Conservation (phyloP, 768 basidiomycete genomes). For the Lactarius trivialis region DNA sequence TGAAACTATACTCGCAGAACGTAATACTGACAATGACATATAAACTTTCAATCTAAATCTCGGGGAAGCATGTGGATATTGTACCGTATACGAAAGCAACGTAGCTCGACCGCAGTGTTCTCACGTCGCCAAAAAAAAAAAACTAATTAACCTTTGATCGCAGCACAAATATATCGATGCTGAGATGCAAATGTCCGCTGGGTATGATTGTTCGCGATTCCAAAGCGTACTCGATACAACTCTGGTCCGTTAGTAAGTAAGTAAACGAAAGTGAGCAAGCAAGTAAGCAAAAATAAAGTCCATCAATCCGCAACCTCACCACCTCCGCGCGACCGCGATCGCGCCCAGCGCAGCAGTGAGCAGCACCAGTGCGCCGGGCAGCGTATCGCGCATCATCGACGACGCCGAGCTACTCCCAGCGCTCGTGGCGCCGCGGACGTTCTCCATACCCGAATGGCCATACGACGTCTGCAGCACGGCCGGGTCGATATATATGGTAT, state of each 20-base stretch:
- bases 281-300: too few species aligned
- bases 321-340: background rate
- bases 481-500: slow-evolving; percentile 51
- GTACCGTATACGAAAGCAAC: too few species aligned
- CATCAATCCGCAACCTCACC: background rate
- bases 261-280: too few species aligned
- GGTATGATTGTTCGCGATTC: too few species aligned
- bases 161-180: too few species aligned
- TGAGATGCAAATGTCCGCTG: too few species aligned
- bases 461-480: slow-evolving; percentile 56
- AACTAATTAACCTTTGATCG: too few species aligned
- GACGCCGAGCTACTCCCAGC: background rate
- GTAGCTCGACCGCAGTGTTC: too few species aligned
- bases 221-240: too few species aligned
- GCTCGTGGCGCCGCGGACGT: slow-evolving; percentile 34
- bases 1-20: background rate
- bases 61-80: background rate
- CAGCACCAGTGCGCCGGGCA: background rate
- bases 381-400: background rate
- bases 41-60: background rate
- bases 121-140: too few species aligned
- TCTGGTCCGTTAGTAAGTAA: too few species aligned
- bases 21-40: background rate
- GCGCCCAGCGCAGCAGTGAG: slow-evolving; percentile 5
- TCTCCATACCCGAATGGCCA: slow-evolving; percentile 37